Evolutionary conservation across 2,329 filamentous ascomycete genomes (phyloP), one percentile per base, ranked within the genome.

Genomic region (Akanthomyces uredinophilus): DNA sequence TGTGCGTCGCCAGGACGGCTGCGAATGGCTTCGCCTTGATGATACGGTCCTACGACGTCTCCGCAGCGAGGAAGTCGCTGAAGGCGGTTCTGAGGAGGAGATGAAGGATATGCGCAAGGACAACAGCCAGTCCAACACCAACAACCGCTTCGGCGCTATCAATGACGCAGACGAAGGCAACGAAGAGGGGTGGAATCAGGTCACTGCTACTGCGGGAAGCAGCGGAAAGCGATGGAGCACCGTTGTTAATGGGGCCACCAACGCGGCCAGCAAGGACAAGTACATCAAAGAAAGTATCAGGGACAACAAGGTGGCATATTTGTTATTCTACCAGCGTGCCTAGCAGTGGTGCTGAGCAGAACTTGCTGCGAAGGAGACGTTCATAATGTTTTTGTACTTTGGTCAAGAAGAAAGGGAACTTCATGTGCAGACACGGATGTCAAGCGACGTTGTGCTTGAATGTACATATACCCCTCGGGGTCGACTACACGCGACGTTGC

Each of bases 281-380:
- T 75, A 86, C 74, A 65, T 79, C 72, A 81, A 85, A 74, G 86
- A 87, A 68, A 84, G 78, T 67, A 83, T 90, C 71, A 92, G 91
- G 75, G 94, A 98, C 74, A 96, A 94, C 81, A 96, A 96, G 81
- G 94, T 97, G 63, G 95, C 95, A 4, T 99, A 99, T 77, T 86
- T 99, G 67, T 78, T 99, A 71, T 96, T 99, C 78, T 99, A 99
- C 75, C 89, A 97, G 78, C 87, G 86, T 70, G 84, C 95, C 64
- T 85, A 67, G 70, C 55, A 4, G 14, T 16, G n/a, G 32, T 18
- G 7, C 20, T 16, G 32, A 41, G 24, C 8, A 22, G 27, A 27
- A 11, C 2, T 32, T 20, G 35, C 27, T 8, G 8, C 5, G 6
- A 22, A n/a, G 35, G 29, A 7, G n/a, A 13, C 32, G 6, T 18